These are phyloP conservation scores for Cryptomeria japonica DNA, from an alignment of 75 land plant species.

Conservation along the genomic window DNA sequence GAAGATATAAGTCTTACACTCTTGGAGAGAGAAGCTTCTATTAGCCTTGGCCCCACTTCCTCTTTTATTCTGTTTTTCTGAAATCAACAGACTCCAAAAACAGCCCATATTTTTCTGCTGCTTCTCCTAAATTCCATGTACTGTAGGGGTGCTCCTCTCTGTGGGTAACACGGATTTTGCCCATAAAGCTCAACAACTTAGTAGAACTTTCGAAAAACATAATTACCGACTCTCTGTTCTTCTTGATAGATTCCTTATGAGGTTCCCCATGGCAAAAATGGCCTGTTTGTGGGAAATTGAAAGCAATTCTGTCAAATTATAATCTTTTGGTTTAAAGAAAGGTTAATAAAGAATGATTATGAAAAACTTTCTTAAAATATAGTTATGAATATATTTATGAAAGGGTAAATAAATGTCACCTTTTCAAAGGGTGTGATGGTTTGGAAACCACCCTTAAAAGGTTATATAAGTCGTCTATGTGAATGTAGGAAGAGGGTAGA, in stretches of 20 bases:
- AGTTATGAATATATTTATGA: too few relatives aligned
- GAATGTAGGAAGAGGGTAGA: too few relatives aligned
- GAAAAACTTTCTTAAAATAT: too few relatives aligned
- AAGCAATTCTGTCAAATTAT: constrained; percentile 9
- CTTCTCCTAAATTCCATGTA: constrained; percentile 32
- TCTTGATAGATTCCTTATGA: background rate
- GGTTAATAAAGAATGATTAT: too few relatives aligned
- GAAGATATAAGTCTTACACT: constrained; percentile 37
- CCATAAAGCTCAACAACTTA: constrained; percentile 15
- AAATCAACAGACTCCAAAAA: constrained; percentile 21
- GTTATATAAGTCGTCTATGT: too few relatives aligned
- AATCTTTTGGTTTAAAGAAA: background rate
- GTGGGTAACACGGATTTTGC: constrained; percentile 40
- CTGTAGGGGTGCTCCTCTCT: constrained; percentile 32
- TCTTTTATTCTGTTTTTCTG: constrained; percentile 26
- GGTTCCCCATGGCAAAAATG: background rate
- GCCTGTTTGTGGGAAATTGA: constrained; percentile 16
- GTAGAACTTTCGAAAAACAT: constrained; percentile 32
- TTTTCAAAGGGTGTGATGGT: too few relatives aligned
- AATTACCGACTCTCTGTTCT: constrained; percentile 27
- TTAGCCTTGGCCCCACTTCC: constrained; percentile 22
- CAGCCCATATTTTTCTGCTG: constrained; percentile 37
- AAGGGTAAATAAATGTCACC: too few relatives aligned
- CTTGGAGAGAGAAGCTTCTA: constrained; percentile 26
- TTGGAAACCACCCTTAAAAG: too few relatives aligned